These are phyloP conservation scores for Globisporangium okanoganense DNA, from an alignment of 352 stramenopile species.

Conservation along the genomic window DNA sequence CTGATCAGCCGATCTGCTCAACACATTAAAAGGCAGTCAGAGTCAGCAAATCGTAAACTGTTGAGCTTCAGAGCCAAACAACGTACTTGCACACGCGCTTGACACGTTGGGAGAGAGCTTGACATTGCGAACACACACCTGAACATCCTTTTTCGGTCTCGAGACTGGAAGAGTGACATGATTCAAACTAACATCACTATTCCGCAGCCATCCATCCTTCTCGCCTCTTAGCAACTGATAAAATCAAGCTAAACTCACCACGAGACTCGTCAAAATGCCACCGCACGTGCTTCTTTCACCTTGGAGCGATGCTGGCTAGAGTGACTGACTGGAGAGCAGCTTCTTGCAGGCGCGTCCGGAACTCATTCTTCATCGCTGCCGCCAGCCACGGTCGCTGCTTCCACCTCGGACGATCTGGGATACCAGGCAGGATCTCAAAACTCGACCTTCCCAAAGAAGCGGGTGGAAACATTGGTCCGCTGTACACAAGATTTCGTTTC, in stretches of 20 bases:
- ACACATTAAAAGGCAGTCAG: neutral
- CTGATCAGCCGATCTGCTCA: neutral
- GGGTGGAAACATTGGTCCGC: conserved; percentile 5
- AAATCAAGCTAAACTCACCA: neutral
- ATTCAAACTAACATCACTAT: neutral
- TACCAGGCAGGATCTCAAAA: conserved; percentile 7
- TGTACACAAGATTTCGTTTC: conserved; percentile 16
- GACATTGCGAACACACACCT: neutral
- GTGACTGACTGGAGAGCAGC: neutral
- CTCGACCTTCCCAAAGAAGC: conserved; percentile 11
- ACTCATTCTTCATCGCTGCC: neutral
- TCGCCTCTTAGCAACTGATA: neutral
- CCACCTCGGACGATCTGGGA: neutral
- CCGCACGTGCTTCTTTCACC: neutral
- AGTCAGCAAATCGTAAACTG: neutral
- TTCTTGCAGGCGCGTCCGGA: neutral
- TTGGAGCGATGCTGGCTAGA: neutral
- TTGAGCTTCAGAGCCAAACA: neutral
- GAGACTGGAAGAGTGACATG: neutral
- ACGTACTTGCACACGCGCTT: neutral
- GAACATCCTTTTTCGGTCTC: neutral
- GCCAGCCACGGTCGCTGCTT: neutral
- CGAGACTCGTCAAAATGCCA: neutral
- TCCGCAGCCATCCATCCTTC: neutral
- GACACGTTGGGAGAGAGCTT: neutral